Evolutionary conservation across 179 eudicot species (phyloP).

Genomic region (Corrigiola litoralis): DNA sequence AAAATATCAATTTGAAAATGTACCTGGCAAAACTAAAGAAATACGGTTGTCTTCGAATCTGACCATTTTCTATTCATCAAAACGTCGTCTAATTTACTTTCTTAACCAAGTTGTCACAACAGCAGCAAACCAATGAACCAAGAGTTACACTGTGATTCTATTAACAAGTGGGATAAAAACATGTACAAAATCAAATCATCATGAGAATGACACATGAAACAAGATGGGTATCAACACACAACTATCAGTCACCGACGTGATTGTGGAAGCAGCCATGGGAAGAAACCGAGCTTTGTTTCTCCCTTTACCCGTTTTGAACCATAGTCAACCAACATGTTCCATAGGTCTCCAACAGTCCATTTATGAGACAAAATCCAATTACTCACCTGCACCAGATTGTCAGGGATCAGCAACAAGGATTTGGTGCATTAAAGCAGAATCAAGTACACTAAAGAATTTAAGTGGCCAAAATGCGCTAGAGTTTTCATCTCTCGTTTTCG

Average conservation of each 20-base stretch:
- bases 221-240: neutral
- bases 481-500: too few species aligned
- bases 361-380: constrained; percentile 47
- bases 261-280: constrained; percentile 62
- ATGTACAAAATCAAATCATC: neutral
- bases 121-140: too few species aligned
- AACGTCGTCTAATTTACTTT: too few species aligned
- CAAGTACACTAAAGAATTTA: too few species aligned
- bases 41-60: too few species aligned
- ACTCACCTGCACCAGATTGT: constrained; percentile 39
- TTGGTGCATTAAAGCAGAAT: too few species aligned
- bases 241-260: neutral
- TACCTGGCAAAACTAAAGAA: too few species aligned
- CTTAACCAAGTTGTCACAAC: too few species aligned
- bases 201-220: neutral
- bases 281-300: constrained; percentile 48
- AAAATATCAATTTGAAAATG: too few species aligned
- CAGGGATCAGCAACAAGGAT: too few species aligned
- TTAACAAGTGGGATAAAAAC: neutral
- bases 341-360: constrained; percentile 73
- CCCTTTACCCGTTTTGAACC: constrained; percentile 40
- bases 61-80: too few species aligned
- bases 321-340: constrained; percentile 58
- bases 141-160: neutral
- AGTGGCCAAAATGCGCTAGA: too few species aligned